Percentiles rank a stretch among this genome's conserved stretches.
Conservation (phyloP, 2,329 filamentous ascomycete genomes). For the Ascochyta pisi region DNA sequence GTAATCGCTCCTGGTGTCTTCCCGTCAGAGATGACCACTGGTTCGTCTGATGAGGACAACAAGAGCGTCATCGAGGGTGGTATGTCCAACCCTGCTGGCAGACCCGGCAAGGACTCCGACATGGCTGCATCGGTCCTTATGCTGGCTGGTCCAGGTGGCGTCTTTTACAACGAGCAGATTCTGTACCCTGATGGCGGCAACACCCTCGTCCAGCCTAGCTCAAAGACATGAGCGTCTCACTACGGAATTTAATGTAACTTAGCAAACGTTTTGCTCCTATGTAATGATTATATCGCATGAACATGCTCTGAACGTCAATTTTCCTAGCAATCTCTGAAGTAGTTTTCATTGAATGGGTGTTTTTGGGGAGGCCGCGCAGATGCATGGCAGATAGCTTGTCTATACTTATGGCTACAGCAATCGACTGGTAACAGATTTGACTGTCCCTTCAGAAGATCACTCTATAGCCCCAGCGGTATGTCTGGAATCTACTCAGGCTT, state of each 20-base stretch:
- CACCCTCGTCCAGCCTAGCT: conserved; percentile 20
- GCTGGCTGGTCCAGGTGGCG: conserved; percentile 58
- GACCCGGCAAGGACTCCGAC: conserved; percentile 44
- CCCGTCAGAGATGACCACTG: conserved; percentile 58
- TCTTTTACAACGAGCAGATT: conserved; percentile 62
- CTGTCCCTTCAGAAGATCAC: too few relatives aligned
- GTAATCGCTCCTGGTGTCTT: conserved; percentile 55
- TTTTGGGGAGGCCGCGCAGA: too few relatives aligned
- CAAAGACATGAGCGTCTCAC: conserved; percentile 11
- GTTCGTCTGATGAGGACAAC: conserved; percentile 54
- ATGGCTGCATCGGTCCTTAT: conserved; percentile 61
- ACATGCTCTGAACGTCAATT: too few relatives aligned
- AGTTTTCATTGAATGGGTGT: too few relatives aligned
- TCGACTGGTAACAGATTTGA: too few relatives aligned
- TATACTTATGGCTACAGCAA: too few relatives aligned
- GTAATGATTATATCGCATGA: neutral
- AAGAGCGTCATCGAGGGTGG: conserved; percentile 54
- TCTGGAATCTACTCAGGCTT: too few relatives aligned
- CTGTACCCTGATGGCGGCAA: conserved; percentile 58
- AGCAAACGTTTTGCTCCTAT: neutral
- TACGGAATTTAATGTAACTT: neutral
- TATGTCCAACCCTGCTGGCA: conserved; percentile 54
- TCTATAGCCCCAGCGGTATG: too few relatives aligned
- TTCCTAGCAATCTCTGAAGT: too few relatives aligned
- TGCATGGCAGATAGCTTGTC: too few relatives aligned